These are phyloP conservation scores for Solanum stenotomum DNA, from an alignment of 257 asterid genomes.

Conservation along the genomic window DNA sequence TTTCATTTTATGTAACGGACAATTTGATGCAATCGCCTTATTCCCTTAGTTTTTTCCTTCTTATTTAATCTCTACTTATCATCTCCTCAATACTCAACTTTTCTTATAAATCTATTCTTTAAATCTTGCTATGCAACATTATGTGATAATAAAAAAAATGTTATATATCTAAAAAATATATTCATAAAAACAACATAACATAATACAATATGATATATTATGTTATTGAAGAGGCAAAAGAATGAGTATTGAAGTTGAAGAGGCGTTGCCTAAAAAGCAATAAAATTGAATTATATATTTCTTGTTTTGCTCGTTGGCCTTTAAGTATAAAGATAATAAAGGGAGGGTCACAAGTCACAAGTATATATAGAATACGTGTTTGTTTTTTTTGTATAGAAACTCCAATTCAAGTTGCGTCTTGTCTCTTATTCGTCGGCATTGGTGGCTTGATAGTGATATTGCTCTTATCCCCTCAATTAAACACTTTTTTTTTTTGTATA, in stretches of 20 bases:
- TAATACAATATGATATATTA: too few relatives aligned
- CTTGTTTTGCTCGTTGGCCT: neutral
- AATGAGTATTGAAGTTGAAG: neutral
- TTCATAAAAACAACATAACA: too few relatives aligned
- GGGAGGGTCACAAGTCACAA: neutral
- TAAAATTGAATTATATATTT: neutral
- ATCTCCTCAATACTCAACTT: neutral
- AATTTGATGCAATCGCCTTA: accelerated
- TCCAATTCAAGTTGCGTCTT: neutral
- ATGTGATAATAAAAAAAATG: too few relatives aligned
- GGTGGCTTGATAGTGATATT: neutral
- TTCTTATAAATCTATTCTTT: too few relatives aligned
- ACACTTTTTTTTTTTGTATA: neutral
- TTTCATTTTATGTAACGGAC: neutral
- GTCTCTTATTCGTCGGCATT: neutral
- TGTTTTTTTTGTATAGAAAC: neutral
- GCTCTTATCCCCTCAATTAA: neutral
- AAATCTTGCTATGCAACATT: too few relatives aligned
- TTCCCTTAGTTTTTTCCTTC: too few relatives aligned
- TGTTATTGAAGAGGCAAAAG: too few relatives aligned
- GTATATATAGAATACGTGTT: neutral
- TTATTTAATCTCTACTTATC: too few relatives aligned
- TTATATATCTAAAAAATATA: too few relatives aligned
- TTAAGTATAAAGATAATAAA: neutral
- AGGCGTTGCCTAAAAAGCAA: neutral